These are phyloP conservation scores for Zelopaecilomyces penicillatus DNA, from an alignment of 2,329 filamentous ascomycete species.

Conservation along the genomic window DNA sequence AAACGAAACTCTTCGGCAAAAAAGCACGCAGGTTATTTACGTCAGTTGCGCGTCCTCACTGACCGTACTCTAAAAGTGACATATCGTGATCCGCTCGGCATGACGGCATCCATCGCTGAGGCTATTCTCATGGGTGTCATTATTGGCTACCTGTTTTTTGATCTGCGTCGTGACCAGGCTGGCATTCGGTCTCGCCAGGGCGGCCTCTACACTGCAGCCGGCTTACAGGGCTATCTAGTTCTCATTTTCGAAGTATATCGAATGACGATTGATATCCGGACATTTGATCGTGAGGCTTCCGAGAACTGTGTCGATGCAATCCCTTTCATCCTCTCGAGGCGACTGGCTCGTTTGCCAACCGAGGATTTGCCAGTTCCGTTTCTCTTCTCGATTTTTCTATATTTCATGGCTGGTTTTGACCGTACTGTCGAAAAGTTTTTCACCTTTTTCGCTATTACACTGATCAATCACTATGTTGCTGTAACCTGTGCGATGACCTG, in stretches of 20 bases:
- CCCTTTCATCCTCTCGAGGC: conserved; percentile 61
- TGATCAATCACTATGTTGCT: conserved; percentile 66
- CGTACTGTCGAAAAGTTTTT: conserved; percentile 57
- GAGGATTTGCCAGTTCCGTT: conserved; percentile 68
- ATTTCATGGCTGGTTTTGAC: conserved; percentile 71
- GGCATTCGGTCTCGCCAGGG: conserved; percentile 69
- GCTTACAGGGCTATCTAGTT: conserved; percentile 68
- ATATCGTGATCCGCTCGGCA: conserved; percentile 67
- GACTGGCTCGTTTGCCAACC: conserved; percentile 58
- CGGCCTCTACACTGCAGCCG: conserved; percentile 62
- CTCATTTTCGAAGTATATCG: conserved; percentile 70
- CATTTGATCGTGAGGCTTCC: conserved; percentile 67
- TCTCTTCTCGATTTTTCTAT: conserved; percentile 62
- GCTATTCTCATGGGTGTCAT: conserved; percentile 63
- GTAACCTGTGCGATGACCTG: conserved; percentile 63
- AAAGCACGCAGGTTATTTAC: conserved; percentile 47
- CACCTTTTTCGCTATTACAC: conserved; percentile 58
- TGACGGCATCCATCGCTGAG: conserved; percentile 61
- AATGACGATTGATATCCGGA: conserved; percentile 63
- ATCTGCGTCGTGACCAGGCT: conserved; percentile 54
- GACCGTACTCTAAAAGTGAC: conserved; percentile 63
- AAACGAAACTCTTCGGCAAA: conserved; percentile 17
- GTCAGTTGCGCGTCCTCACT: conserved; percentile 59
- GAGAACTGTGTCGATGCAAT: conserved; percentile 64
- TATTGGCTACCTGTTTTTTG: conserved; percentile 64